Evolutionary conservation across 78 protist genomes (phyloP), one percentile per base, ranked within the genome.

Genomic region (Guillardia theta): DNA sequence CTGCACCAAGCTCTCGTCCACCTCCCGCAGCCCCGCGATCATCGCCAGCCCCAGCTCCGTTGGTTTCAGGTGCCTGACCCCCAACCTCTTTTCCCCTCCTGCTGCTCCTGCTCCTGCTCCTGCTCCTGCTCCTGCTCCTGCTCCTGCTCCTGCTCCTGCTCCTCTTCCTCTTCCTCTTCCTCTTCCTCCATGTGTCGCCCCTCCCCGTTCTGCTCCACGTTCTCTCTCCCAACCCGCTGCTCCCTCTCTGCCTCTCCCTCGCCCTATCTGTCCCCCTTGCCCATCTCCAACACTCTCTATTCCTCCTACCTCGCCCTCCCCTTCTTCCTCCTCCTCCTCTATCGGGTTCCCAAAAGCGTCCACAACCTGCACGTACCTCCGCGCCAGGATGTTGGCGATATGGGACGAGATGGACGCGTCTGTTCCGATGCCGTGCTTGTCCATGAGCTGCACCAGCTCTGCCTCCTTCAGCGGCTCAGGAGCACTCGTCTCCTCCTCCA

Each of bases 381-480:
- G 93, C 92, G 36, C 47, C 15, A 0, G 0, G 62, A 97, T 93
- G 87, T 39, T 94, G 30, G 47, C 9, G 21, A 97, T 94, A 93
- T 97, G 98, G 43, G 94, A 62, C 39, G 98, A 94, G 37, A 96
- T 96, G 37, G 95, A 64, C 10, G 98, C 97, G 88, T 97, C 98
- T 1, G 98, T 97, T 1, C 98, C 98, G 45, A 97, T 96, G 18
- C 96, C 95, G 22, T 95, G 0, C 92, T 37, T 37, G 41, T 97
- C 98, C 98, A 97, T 97, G 43, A 18, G n/a, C n/a, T n/a, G n/a
- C n/a, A n/a, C n/a, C n/a, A n/a, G n/a, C n/a, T n/a, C n/a, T n/a
- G n/a, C n/a, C n/a, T n/a, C n/a, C n/a, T n/a, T n/a, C n/a, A n/a
- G n/a, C n/a, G n/a, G n/a, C n/a, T n/a, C n/a, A n/a, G n/a, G n/a